Percentiles rank a stretch among this genome's conserved stretches.
These are phyloP conservation scores for Flaveria trinervia DNA, from an alignment of 129 eudicot species.

Conservation along the genomic window DNA sequence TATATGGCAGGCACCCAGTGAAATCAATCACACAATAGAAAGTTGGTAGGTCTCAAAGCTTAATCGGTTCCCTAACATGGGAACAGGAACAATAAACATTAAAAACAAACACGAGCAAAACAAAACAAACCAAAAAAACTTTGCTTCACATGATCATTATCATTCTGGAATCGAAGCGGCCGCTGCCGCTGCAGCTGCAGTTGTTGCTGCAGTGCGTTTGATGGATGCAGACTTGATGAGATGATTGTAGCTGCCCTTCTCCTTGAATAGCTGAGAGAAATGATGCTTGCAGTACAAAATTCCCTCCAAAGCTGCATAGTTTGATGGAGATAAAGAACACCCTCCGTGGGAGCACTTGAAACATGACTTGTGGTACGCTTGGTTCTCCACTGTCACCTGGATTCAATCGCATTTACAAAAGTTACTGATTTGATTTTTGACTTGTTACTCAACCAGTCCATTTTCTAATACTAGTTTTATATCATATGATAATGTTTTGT, in stretches of 20 bases:
- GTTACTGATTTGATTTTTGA: background rate
- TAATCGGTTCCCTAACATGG: slow-evolving; percentile 33
- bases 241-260: slow-evolving; percentile 97
- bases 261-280: slow-evolving; percentile 96
- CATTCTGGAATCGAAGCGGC: slow-evolving; percentile 66
- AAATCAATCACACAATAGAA: slow-evolving; percentile 40
- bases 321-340: slow-evolving; percentile 82
- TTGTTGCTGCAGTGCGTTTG: slow-evolving; percentile 52
- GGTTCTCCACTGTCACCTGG: slow-evolving; percentile 94
- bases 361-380: slow-evolving; percentile 83
- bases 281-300: slow-evolving; percentile 90
- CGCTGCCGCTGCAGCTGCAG: slow-evolving; percentile 35
- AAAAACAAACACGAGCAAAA: slow-evolving; percentile 38
- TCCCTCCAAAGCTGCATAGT: slow-evolving; percentile 92
- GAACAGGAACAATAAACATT: slow-evolving; percentile 19
- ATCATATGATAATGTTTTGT: background rate
- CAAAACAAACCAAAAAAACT: slow-evolving; percentile 40
- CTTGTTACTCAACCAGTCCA: background rate
- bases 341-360: slow-evolving; percentile 98
- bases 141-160: slow-evolving; percentile 11
- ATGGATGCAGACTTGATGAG: slow-evolving; percentile 83
- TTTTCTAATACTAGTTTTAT: background rate
- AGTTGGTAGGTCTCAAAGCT: slow-evolving; percentile 27
- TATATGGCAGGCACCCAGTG: slow-evolving; percentile 33
- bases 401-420: background rate